A percentile compares a stretch with the other conserved stretches of the same genome.
Conservation (phyloP, 768 basidiomycete genomes). For the Scleroderma citrinum region DNA sequence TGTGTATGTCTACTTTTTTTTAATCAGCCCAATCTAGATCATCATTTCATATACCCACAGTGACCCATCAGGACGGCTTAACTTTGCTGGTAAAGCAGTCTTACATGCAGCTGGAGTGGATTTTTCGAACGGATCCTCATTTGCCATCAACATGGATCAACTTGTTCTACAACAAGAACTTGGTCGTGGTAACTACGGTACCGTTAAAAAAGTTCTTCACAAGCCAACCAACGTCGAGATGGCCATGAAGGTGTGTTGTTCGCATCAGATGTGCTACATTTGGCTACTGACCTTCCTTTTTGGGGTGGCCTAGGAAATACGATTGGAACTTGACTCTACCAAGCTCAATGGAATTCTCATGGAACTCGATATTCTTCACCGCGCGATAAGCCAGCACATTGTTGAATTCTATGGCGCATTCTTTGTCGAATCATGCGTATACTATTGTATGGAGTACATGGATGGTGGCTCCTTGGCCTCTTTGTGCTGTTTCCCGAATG, state of each 20-base stretch:
- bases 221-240: slow-evolving; percentile 92
- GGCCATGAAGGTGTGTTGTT: slow-evolving; percentile 88
- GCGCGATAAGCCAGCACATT: slow-evolving; percentile 84
- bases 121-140: slow-evolving; percentile 87
- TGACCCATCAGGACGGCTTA: slow-evolving; percentile 93
- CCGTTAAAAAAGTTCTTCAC: slow-evolving; percentile 93
- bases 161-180: slow-evolving; percentile 89
- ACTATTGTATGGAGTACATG: slow-evolving; percentile 99
- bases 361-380: slow-evolving; percentile 97
- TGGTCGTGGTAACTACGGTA: slow-evolving; percentile 95
- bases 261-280: neutral
- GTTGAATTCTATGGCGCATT: slow-evolving; percentile 99
- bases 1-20: slow-evolving; percentile 54
- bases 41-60: slow-evolving; percentile 34
- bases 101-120: slow-evolving; percentile 84
- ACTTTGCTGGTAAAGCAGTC: slow-evolving; percentile 90
- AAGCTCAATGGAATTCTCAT: slow-evolving; percentile 96
- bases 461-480: slow-evolving; percentile 95
- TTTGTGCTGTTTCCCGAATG: slow-evolving; percentile 45
- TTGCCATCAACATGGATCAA: slow-evolving; percentile 92
- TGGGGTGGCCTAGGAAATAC: slow-evolving; percentile 71
- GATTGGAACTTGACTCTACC: slow-evolving; percentile 88
- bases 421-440: slow-evolving; percentile 99
- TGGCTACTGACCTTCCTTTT: neutral
- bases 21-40: slow-evolving; percentile 3